Evolutionary conservation across 202 grass and related monocot genomes (phyloP), one percentile per base, ranked within the genome.

Genomic region (Setaria italica): DNA sequence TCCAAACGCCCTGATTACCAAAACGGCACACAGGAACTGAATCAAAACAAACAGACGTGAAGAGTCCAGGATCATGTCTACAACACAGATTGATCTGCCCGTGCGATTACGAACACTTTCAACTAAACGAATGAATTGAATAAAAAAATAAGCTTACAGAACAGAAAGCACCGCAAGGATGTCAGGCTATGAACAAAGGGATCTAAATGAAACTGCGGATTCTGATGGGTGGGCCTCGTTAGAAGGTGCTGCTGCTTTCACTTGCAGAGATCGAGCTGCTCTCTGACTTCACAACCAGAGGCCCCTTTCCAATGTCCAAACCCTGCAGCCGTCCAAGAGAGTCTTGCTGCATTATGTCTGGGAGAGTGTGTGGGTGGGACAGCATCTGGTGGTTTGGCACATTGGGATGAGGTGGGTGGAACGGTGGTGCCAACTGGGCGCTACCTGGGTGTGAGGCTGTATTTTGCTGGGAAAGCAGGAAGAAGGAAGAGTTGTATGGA

Each of bases 151-250:
- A 87, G 76, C 86, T 92, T 80, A 72, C 88, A 83, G 58, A 86
- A 80, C 68, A 48, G 45, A 83, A 76, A 53, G 86, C 88, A 88
- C 74, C 80, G 11, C 78, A 89, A 81, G 80, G 90, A 90, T 91
- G 94, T 97, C 92, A 97, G 86, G 84, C 92, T 97, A 97, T 97
- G 89, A 90, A 97, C 94, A 97, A 87, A 76, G 55, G 73, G 92
- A 91, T 78, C 78, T 87, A 89, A 89, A 72, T 67, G 54, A 46
- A 92, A 82, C 68, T 64, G 85, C 60, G 14, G 69, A 33, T 71
- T 92, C 79, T 75, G 16, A 84, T 88, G 20, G 65, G 80, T 45
- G 83, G 82, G 77, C 76, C 88, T 80, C 48, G 88, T 88, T 92
- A 98, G 87, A 94, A 94, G 70, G 86, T 89, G 82, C 88, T 99